Evolutionary conservation across 2,329 filamentous ascomycete genomes (phyloP).

Genomic region (Colletotrichum sp.): DNA sequence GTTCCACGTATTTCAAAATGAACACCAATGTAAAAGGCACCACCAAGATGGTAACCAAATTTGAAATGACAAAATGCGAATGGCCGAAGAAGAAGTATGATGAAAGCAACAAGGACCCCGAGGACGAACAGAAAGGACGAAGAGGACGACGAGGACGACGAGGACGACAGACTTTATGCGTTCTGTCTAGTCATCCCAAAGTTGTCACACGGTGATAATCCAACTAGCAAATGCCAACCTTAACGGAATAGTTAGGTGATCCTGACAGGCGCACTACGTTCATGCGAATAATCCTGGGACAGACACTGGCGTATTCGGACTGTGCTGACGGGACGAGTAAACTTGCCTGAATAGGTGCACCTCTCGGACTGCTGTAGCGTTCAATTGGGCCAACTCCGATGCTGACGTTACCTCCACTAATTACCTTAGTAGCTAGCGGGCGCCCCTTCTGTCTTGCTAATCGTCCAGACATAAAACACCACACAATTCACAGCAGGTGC

Average conservation of each 20-base stretch:
- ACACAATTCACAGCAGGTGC: neutral
- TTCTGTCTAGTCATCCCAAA: accelerated
- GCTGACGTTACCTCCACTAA: neutral
- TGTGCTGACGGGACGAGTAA: neutral
- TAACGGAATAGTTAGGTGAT: neutral
- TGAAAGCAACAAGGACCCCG: neutral
- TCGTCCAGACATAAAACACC: neutral
- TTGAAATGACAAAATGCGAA: neutral
- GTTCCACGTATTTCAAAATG: neutral
- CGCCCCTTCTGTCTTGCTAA: neutral
- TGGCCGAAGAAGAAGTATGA: neutral
- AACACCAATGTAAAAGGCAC: neutral
- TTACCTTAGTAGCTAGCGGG: neutral
- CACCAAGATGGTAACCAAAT: accelerated
- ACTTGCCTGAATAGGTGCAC: neutral
- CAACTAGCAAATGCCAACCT: neutral
- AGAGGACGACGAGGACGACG: neutral
- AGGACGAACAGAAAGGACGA: too few relatives aligned
- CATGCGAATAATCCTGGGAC: neutral
- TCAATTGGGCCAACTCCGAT: neutral
- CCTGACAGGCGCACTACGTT: accelerated
- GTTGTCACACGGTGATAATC: neutral
- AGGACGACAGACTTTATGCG: neutral
- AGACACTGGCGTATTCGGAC: neutral
- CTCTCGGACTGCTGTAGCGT: neutral